Base-by-base conservation (phyloP, 257 asterid species). In the Penstemon davidsonii region DNA sequence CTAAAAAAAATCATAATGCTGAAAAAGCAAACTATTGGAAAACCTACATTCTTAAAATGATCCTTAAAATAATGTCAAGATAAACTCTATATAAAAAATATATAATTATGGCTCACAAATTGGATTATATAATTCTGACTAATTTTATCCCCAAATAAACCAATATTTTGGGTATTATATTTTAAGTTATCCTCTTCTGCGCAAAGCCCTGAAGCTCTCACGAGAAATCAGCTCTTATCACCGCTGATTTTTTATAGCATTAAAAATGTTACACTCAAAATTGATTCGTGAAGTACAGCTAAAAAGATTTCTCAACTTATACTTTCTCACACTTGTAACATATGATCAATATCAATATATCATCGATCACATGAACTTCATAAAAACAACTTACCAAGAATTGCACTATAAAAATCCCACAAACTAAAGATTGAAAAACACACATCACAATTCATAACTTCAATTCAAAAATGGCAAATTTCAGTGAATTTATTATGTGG, bases 171-270 rank as follows among this genome's bases (percentile, higher is more conserved):
- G 18, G 18, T 15, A 15, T 15, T 15, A 15, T 15, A 15, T 15
- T 15, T 15, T 15, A 15, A 15, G 18, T 15, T 15, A 15, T 15
- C 33, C 33, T 25, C 33, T 25, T 25, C 33, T 25, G 33, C 33
- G 1, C 33, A 25, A 25, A 25, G 33, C 33, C 33, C 33, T 25
- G 33, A 2, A 25, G 33, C 44, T 62, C 42, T 81, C 89, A 84
- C 88, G 86, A 76, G 84, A 66, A 53, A 37, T 62, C 73, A 81
- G 60, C 86, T 60, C 69, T 54, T 33, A 49, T 36, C 87, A 77
- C 89, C 79, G 84, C 79, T 75, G 60, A 52, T 49, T 33, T 45
- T 38, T 51, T 49, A 12, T 42, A 38, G 62, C 43, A 25, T 8
- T 51, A 62, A 7, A 4, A 56, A 37, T 53, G 47, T 41, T 18